A percentile compares a stretch with the other conserved stretches of the same genome.
Conservation (phyloP, 2,329 filamentous ascomycete species). For the Penicillium verrucosum region DNA sequence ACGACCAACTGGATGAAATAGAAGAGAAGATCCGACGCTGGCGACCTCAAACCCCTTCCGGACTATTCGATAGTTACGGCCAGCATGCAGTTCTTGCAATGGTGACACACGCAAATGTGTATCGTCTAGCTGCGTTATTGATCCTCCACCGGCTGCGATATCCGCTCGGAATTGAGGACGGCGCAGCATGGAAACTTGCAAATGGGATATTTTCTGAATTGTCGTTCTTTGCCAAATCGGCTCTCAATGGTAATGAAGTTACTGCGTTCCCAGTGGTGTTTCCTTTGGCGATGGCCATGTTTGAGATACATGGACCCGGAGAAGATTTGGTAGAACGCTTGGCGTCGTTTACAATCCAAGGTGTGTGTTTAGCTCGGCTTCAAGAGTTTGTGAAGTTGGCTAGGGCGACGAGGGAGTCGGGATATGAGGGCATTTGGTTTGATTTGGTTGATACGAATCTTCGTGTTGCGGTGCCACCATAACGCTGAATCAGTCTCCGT, state of each 20-base stretch:
- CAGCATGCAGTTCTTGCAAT: conserved; percentile 28
- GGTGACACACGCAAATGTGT: conserved; percentile 32
- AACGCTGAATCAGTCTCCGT: conserved; percentile 1
- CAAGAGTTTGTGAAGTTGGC: conserved; percentile 22
- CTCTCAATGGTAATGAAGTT: conserved; percentile 1
- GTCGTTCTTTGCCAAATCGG: conserved; percentile 17
- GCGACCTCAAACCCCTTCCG: conserved; percentile 13
- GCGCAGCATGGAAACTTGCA: conserved; percentile 17
- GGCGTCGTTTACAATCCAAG: conserved; percentile 18
- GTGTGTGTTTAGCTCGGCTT: conserved; percentile 15
- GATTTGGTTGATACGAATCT: conserved; percentile 25
- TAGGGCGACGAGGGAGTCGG: conserved; percentile 16
- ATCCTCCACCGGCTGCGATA: conserved; percentile 32
- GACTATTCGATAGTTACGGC: conserved; percentile 20
- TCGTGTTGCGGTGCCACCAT: conserved; percentile 23
- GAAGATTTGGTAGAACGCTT: conserved; percentile 22
- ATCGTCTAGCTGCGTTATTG: conserved; percentile 28
- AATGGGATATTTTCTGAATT: conserved; percentile 23
- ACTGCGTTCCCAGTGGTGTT: conserved; percentile 23
- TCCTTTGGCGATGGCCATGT: conserved; percentile 24
- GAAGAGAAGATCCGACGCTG: conserved; percentile 17
- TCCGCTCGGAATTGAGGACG: conserved; percentile 31
- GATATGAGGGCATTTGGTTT: conserved; percentile 22
- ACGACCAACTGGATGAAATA: conserved; percentile 20
- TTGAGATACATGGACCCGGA: conserved; percentile 22